Base-by-base conservation (phyloP, 345 rosid genomes). In the Acer negundo region DNA sequence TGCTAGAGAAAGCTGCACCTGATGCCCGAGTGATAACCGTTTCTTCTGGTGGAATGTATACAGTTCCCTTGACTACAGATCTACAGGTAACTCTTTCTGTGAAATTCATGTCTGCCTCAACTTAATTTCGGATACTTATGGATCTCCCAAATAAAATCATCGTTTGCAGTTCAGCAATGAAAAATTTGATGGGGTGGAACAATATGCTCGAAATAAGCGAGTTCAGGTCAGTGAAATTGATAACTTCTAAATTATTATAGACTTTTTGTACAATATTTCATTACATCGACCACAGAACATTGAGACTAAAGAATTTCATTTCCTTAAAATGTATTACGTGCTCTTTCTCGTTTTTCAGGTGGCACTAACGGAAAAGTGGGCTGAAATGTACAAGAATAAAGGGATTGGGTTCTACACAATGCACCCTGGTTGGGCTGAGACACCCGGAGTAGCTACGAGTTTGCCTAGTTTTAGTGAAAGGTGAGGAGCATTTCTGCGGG, bases 371-470 rank as follows among this genome's bases (percentile, higher is more conserved):
- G 96, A 95, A 76, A 91, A 89, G 56, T 95, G 97, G 98, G 87
- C 91, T 13, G 93, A 89, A 69, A 86, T 64, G 73, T 82, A 90
- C 86, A 90, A 89, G 80, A 86, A 84, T 78, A 91, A 81, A 86
- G 94, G 94, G 62, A 85, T 95, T 40, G 88, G 90, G 13, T 95
- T 95, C 89, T 93, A 92, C 85, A 67, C 98, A 0, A 93, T 95
- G 99, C 98, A 93, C 79, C 99, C 99, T 6, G 98, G 97, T 15
- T 95, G 97, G 99, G 98, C 92, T 64, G 91, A 85, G 84, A 95
- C 97, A 5, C 97, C 98, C 0, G 98, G 98, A 73, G 89, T 90
- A 6, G 87, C 99, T 67, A 87, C 67, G 47, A 93, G 93, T 77
- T 73, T 95, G 69, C 96, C 97, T 20, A 74, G 76, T 81, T 93